A percentile compares a stretch with the other conserved stretches of the same genome.
These are phyloP conservation scores for Xylariaceae sp. DNA, from an alignment of 2,329 filamentous ascomycete genomes.

Conservation along the genomic window DNA sequence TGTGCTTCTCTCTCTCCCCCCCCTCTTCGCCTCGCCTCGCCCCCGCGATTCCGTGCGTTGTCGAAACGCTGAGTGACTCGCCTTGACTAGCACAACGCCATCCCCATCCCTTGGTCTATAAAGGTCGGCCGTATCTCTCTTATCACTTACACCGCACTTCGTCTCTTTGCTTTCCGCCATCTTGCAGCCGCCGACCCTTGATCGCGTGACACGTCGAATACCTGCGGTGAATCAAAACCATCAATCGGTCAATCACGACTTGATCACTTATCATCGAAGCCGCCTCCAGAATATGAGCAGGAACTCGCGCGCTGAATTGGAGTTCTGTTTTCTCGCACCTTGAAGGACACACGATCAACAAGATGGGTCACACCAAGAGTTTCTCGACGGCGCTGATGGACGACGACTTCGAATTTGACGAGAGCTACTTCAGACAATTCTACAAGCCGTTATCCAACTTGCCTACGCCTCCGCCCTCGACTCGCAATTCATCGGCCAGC, in stretches of 20 bases:
- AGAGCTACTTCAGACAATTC: conserved; percentile 51
- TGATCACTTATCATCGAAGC: conserved; percentile 8
- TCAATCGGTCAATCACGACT: neutral
- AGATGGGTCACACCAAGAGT: conserved; percentile 34
- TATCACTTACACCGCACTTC: conserved; percentile 11
- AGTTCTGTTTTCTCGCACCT: conserved; percentile 23
- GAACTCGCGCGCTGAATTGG: conserved; percentile 14
- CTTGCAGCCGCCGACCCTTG: conserved; percentile 15
- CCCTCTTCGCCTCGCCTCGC: conserved; percentile 8
- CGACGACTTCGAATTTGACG: conserved; percentile 45
- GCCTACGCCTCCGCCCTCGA: conserved; percentile 59
- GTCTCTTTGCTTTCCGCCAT: conserved; percentile 1
- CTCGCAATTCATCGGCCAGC: conserved; percentile 39
- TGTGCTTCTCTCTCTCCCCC: conserved; percentile 12
- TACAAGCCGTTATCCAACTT: conserved; percentile 64
- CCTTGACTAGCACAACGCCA: too few species aligned
- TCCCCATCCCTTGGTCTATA: conserved; percentile 1
- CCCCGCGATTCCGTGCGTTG: conserved; percentile 18
- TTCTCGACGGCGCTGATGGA: conserved; percentile 31
- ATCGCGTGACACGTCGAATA: conserved; percentile 22
- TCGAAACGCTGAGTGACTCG: neutral
- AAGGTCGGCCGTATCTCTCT: conserved; percentile 1
- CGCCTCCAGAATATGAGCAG: conserved; percentile 27
- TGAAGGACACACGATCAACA: conserved; percentile 19
- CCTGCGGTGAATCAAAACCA: conserved; percentile 16